A percentile compares a stretch with the other conserved stretches of the same genome.
Evolutionary conservation across 1,284 basidiomycete genomes (phyloP).

Genomic region (Inonotus hispidus): DNA sequence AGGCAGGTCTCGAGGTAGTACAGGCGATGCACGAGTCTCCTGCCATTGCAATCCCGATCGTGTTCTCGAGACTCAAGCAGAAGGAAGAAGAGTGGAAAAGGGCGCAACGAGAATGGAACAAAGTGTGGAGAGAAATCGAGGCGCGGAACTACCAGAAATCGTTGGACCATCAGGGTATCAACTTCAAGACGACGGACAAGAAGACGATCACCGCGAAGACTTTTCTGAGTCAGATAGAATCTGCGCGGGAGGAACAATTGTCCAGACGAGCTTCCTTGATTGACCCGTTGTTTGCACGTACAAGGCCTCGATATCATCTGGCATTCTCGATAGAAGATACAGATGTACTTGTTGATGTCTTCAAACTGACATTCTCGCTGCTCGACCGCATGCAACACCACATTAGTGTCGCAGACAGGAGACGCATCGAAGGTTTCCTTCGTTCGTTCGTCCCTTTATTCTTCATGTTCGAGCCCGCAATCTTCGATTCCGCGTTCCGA

Average conservation of each 20-base stretch:
- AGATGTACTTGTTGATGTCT: constrained; percentile 75
- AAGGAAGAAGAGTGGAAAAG: constrained; percentile 99
- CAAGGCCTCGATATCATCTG: constrained; percentile 72
- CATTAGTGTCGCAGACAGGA: constrained; percentile 68
- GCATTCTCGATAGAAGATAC: constrained; percentile 77
- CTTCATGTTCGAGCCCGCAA: constrained; percentile 63
- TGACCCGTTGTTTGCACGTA: constrained; percentile 71
- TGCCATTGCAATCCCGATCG: constrained; percentile 86
- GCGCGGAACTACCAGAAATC: constrained; percentile 90
- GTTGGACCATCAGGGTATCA: constrained; percentile 89
- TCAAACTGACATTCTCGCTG: constrained; percentile 89
- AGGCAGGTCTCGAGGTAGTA: constrained; percentile 85
- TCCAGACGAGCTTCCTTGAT: constrained; percentile 73
- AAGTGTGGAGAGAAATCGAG: constrained; percentile 97
- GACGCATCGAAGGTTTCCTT: constrained; percentile 81
- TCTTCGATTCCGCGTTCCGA: constrained; percentile 67
- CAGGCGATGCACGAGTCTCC: constrained; percentile 93
- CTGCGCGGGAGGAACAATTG: constrained; percentile 80
- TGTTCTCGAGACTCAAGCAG: constrained; percentile 87
- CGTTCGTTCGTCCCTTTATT: constrained; percentile 74
- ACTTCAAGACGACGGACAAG: constrained; percentile 91
- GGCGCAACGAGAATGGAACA: constrained; percentile 99
- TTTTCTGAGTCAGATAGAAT: constrained; percentile 88
- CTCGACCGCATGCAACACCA: constrained; percentile 82
- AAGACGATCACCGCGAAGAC: constrained; percentile 82